Percentiles rank a stretch among this genome's conserved stretches.
Conservation (phyloP, 345 rosid genomes). For the Arabis hirsuta region DNA sequence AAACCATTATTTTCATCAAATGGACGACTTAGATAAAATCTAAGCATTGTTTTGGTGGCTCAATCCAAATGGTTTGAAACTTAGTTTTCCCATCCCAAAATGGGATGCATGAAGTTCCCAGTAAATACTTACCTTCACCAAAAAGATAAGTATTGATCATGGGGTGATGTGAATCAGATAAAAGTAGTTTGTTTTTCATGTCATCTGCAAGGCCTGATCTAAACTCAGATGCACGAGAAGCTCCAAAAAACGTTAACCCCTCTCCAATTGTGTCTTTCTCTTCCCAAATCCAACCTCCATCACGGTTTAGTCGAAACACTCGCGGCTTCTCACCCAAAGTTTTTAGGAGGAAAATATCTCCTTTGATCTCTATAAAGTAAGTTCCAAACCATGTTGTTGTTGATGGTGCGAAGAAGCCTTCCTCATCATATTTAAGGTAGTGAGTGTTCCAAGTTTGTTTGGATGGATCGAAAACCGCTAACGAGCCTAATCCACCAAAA, state of each 20-base stretch:
- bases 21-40: neutral
- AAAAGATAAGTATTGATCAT: neutral
- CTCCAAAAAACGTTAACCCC: conserved; percentile 1
- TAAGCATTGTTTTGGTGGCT: neutral
- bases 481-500: neutral
- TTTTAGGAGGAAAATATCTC: neutral
- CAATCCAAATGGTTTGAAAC: conserved; percentile 7
- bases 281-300: conserved; percentile 1
- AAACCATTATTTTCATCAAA: neutral
- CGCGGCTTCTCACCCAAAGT: neutral
- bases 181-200: neutral
- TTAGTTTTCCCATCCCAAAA: neutral
- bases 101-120: neutral
- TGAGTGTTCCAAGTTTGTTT: neutral
- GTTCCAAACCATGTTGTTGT: neutral
- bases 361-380: neutral
- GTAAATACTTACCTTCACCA: neutral
- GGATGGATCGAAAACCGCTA: conserved; percentile 5
- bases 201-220: neutral
- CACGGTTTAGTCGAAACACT: neutral
- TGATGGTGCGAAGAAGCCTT: too few relatives aligned
- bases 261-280: neutral
- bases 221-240: neutral
- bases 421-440: neutral
- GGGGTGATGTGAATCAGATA: neutral